These are phyloP conservation scores for Cyclocybe cylindracea DNA, from an alignment of 768 basidiomycete genomes.

Conservation along the genomic window DNA sequence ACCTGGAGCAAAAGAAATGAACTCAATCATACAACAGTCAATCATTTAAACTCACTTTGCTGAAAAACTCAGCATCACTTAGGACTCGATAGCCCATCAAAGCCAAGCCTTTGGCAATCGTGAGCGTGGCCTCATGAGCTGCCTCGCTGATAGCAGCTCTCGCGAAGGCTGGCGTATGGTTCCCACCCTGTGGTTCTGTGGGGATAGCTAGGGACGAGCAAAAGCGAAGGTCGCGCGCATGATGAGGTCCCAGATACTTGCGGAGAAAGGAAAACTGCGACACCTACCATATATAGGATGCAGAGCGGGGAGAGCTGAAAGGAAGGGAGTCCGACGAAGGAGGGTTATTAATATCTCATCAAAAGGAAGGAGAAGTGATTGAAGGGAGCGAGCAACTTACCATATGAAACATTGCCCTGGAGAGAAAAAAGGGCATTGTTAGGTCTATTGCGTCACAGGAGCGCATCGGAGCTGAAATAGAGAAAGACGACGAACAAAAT, in stretches of 20 bases:
- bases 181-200: conserved; percentile 69
- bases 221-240: conserved; percentile 13
- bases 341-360: conserved; percentile 13
- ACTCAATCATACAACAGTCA: neutral
- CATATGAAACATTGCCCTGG: conserved; percentile 76
- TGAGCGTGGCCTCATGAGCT: conserved; percentile 64
- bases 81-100: conserved; percentile 61
- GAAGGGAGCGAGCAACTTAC: conserved; percentile 31
- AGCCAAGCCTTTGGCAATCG: conserved; percentile 61
- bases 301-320: conserved; percentile 57
- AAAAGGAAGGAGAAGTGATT: neutral
- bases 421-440: conserved; percentile 5
- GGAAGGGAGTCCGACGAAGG: neutral
- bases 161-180: conserved; percentile 72
- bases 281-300: conserved; percentile 63
- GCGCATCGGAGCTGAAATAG: neutral
- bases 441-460: conserved; percentile 6
- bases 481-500: conserved; percentile 59
- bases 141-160: conserved; percentile 56
- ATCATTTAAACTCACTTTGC: conserved; percentile 39
- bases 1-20: conserved; percentile 12
- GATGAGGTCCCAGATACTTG: conserved; percentile 22
- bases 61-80: conserved; percentile 56
- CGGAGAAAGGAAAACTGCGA: neutral
- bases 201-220: conserved; percentile 56